Base-by-base conservation (phyloP, 208 protist genomes). In the Crithidia brevicula region DNA sequence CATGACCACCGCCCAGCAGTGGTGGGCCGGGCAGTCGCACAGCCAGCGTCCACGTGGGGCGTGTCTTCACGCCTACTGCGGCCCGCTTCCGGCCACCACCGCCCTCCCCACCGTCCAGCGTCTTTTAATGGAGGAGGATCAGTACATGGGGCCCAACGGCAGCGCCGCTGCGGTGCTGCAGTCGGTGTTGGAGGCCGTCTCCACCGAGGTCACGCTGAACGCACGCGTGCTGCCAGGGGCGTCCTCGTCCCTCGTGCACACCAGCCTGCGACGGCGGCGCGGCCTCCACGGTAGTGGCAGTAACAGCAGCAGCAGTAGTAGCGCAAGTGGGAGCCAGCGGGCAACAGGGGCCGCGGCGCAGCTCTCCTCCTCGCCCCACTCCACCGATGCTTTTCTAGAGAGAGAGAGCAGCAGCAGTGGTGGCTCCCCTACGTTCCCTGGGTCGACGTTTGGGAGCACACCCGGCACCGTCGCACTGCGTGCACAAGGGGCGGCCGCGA, bases 71-170 rank as follows among this genome's bases (percentile, higher is more conserved):
- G 59, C 71, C 5, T 52, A 59, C 71, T 74, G 67, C 50, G 67
- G 72, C 23, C 74, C 75, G 0, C 63, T 82, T 46, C 82, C 74
- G 5, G 50, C 68, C 56, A 78, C 82, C 43, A 76, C 78, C 27
- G 77, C 66, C 46, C 68, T 88, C 28, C 70, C 74, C 16, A 74
- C 71, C 0, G 56, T 79, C n/a, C 67, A 88, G 67, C 73, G 78
- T 2, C 45, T 84, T 11, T 42, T 83, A 22, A 60, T 84, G 47
- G 52, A 69, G 53, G 38, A 64, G 42, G 57, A 65, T 11, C 54
- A 42, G 34, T 68, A 67, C 28, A 70, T 70, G 33, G 60, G 70
- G 1, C 61, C 62, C 9, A 69, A 69, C 45, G 67, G 67, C 27
- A 66, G 73, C 56, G 67, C 50, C 1, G 65, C 58, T 0, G 50